phyloP scores from a whole-genome alignment of 805 yeast genomes.

The Blastobotrys robertii region DNA sequence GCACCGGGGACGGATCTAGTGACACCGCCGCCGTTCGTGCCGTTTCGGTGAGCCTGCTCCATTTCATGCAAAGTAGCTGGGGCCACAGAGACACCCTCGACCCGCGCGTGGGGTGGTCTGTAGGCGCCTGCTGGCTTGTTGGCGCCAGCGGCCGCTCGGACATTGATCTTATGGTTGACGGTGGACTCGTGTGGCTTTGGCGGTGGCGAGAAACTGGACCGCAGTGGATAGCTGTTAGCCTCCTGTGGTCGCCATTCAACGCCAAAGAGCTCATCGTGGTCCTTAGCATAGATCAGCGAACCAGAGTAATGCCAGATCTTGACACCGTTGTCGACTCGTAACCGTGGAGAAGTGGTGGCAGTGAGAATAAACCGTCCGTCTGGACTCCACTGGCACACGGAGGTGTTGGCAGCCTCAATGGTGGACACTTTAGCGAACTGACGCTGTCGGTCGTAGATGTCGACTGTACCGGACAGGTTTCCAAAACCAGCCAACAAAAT shows the following conservation, averaged over 20 bases:
- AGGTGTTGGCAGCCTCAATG: conserved; percentile 87
- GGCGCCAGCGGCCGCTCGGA: conserved; percentile 29
- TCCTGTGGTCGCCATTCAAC: conserved; percentile 79
- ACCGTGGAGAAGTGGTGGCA: conserved; percentile 94
- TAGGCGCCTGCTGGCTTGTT: conserved; percentile 79
- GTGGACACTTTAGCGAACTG: conserved; percentile 70
- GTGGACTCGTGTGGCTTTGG: conserved; percentile 69
- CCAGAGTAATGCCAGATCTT: conserved; percentile 92
- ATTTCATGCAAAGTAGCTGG: conserved; percentile 22
- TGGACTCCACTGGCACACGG: conserved; percentile 97
- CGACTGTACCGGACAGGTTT: conserved; percentile 92
- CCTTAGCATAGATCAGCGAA: conserved; percentile 63
- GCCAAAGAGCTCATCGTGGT: conserved; percentile 68
- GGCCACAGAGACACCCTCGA: conserved; percentile 26
- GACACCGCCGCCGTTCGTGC: conserved; percentile 1
- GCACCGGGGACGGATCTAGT: conserved; percentile 17
- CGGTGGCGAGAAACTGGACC: conserved; percentile 31
- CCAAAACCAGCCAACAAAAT: conserved; percentile 96
- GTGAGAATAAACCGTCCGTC: conserved; percentile 89
- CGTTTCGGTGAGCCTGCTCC: conserved; percentile 10
- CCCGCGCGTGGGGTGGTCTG: conserved; percentile 92
- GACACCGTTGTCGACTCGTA: conserved; percentile 92
- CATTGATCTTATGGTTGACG: conserved; percentile 19
- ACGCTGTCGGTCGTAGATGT: conserved; percentile 84
- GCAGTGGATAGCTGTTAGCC: conserved; percentile 45